These are phyloP conservation scores for Boletus sp. DNA, from an alignment of 768 basidiomycete species.

Conservation along the genomic window DNA sequence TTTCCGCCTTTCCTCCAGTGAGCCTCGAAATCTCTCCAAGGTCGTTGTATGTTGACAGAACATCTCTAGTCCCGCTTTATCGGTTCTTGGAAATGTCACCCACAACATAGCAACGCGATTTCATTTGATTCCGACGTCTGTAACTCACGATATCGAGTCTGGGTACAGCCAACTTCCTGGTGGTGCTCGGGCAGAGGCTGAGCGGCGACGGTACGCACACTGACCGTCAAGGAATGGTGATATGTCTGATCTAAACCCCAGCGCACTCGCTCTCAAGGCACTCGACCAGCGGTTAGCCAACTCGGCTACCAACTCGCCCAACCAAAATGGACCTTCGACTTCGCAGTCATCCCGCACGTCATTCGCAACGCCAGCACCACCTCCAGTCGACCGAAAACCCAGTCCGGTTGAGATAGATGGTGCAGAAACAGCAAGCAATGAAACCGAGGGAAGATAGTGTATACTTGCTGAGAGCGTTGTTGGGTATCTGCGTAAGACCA, in stretches of 20 bases:
- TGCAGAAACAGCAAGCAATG: slow-evolving; percentile 15
- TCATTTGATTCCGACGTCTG: slow-evolving; percentile 67
- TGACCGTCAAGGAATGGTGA: background rate
- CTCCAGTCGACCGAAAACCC: slow-evolving; percentile 31
- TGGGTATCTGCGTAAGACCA: slow-evolving; percentile 5
- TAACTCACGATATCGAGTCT: slow-evolving; percentile 60
- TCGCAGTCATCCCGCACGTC: slow-evolving; percentile 28
- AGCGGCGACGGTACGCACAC: slow-evolving; percentile 74
- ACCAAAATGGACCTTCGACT: slow-evolving; percentile 28
- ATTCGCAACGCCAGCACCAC: slow-evolving; percentile 30
- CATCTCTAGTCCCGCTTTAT: slow-evolving; percentile 61
- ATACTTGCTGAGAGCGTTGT: slow-evolving; percentile 6
- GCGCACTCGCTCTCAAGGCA: slow-evolving; percentile 94
- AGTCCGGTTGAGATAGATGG: slow-evolving; percentile 20
- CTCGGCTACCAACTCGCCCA: slow-evolving; percentile 34
- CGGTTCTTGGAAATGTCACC: slow-evolving; percentile 61
- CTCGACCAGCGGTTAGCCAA: slow-evolving; percentile 89
- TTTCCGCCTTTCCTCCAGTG: slow-evolving; percentile 96
- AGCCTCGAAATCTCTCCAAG: slow-evolving; percentile 31
- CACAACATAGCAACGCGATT: slow-evolving; percentile 65
- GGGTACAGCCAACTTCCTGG: slow-evolving; percentile 80
- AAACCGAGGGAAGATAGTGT: slow-evolving; percentile 24
- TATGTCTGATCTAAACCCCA: slow-evolving; percentile 31
- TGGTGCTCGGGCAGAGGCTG: slow-evolving; percentile 92
- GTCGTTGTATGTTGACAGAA: background rate